phyloP scores from a whole-genome alignment of 495 filamentous ascomycete species.

The Bacidia gigantensis region DNA sequence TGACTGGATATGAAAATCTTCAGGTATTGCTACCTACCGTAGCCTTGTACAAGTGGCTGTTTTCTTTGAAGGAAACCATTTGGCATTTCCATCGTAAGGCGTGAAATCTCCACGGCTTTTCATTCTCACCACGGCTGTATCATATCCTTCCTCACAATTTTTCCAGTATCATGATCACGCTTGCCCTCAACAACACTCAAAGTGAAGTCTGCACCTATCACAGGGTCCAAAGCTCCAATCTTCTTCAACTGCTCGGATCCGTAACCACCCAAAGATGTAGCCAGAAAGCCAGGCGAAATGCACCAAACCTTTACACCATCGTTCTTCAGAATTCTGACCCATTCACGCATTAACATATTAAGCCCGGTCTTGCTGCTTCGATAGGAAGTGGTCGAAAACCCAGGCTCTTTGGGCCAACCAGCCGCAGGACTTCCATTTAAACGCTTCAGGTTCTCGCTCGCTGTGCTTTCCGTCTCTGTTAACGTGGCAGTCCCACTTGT shows the following conservation, averaged over 20 bases:
- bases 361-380: conserved; percentile 43
- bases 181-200: conserved; percentile 25
- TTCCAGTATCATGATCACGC: conserved; percentile 27
- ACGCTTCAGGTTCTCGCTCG: conserved; percentile 3
- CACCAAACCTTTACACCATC: conserved; percentile 49
- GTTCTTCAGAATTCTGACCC: conserved; percentile 34
- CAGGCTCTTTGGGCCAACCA: conserved; percentile 35
- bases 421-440: conserved; percentile 26
- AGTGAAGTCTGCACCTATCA: conserved; percentile 2
- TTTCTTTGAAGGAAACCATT: too few species aligned
- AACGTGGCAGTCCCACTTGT: conserved; percentile 34
- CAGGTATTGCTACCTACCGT: too few species aligned
- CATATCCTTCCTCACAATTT: conserved; percentile 22
- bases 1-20: too few species aligned
- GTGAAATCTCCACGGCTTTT: too few species aligned
- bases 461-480: conserved; percentile 23
- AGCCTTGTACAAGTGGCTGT: too few species aligned
- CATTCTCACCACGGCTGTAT: conserved; percentile 18
- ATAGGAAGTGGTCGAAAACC: conserved; percentile 24
- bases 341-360: conserved; percentile 54
- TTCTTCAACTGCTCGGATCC: conserved; percentile 2
- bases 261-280: conserved; percentile 33
- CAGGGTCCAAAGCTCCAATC: conserved; percentile 2
- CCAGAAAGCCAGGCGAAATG: conserved; percentile 42
- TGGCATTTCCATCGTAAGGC: too few species aligned